Percentiles rank a stretch among this genome's conserved stretches.
These are phyloP conservation scores for Panus rudis DNA, from an alignment of 768 basidiomycete genomes.

Conservation along the genomic window DNA sequence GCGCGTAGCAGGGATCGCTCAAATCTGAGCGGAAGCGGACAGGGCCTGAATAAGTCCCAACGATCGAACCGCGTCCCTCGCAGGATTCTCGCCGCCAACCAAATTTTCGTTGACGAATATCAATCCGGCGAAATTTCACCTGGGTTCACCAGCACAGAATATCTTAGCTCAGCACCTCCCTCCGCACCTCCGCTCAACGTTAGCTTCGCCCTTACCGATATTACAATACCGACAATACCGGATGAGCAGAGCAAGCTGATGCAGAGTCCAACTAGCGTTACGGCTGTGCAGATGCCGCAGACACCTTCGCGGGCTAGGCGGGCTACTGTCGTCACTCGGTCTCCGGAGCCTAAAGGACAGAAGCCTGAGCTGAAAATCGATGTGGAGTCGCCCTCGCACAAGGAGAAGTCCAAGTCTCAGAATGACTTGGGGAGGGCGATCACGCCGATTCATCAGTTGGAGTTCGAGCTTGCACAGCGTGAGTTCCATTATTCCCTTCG, in stretches of 20 bases:
- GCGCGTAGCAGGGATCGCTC: constrained; percentile 39
- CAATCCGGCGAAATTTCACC: constrained; percentile 23
- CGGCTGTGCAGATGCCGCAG: constrained; percentile 14
- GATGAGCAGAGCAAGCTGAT: constrained; percentile 11
- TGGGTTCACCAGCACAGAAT: constrained; percentile 11
- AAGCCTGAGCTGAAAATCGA: constrained; percentile 25
- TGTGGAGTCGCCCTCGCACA: constrained; percentile 49
- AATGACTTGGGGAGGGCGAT: constrained; percentile 63
- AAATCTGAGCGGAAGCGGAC: constrained; percentile 1
- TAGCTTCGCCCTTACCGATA: constrained; percentile 3
- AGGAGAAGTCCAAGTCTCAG: constrained; percentile 61
- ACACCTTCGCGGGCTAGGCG: constrained; percentile 36
- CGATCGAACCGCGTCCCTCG: constrained; percentile 54
- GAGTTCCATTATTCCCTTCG: constrained; percentile 18
- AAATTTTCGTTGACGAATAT: constrained; percentile 55
- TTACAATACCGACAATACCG: constrained; percentile 19
- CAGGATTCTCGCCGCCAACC: constrained; percentile 55
- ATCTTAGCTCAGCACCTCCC: constrained; percentile 3
- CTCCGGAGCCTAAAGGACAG: constrained; percentile 36
- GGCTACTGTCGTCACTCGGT: constrained; percentile 63
- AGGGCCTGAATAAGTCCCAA: constrained; percentile 24
- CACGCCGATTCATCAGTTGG: constrained; percentile 54
- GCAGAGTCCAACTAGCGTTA: constrained; percentile 4
- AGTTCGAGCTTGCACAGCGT: constrained; percentile 62
- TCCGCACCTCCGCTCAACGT: neutral